phyloP scores from a whole-genome alignment of 805 yeast species.

The Starmerella sirachaensis region DNA sequence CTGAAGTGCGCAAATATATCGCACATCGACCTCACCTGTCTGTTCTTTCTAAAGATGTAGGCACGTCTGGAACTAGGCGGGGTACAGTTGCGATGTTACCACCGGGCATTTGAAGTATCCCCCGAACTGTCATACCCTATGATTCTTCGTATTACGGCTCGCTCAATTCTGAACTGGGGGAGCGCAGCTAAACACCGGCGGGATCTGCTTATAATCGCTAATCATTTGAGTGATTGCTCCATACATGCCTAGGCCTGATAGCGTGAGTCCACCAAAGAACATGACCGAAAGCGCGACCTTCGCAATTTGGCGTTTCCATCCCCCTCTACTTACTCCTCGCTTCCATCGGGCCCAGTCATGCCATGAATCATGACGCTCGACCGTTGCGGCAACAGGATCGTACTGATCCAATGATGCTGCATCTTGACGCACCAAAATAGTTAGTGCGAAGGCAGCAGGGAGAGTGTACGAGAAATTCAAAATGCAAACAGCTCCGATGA shows the following conservation, averaged over 20 bases:
- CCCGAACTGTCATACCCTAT: no score
- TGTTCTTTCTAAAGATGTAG: no score
- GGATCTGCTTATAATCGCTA: no score
- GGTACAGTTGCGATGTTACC: no score
- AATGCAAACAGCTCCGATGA: slow-evolving; percentile 36
- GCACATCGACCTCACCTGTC: no score
- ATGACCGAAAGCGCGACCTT: slow-evolving; percentile 18
- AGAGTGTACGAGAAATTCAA: slow-evolving; percentile 37
- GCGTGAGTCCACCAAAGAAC: slow-evolving; percentile 27
- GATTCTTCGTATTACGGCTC: no score
- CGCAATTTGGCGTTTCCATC: slow-evolving; percentile 19
- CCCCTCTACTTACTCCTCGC: slow-evolving; percentile 25
- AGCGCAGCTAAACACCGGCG: no score
- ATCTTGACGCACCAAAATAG: slow-evolving; percentile 11
- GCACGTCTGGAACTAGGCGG: no score
- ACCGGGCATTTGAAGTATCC: no score
- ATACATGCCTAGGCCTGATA: slow-evolving; percentile 26
- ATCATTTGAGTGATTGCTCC: slow-evolving; percentile 21
- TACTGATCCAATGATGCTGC: slow-evolving; percentile 9
- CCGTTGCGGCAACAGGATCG: slow-evolving; percentile 12
- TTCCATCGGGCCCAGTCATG: slow-evolving; percentile 29
- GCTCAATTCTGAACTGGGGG: no score
- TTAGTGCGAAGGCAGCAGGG: slow-evolving; percentile 27
- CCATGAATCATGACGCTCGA: slow-evolving; percentile 24
- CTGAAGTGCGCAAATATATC: no score